Evolutionary conservation across 441 rosid genomes (phyloP), one percentile per base, ranked within the genome.

Genomic region (Pelargonium fulgidum): DNA sequence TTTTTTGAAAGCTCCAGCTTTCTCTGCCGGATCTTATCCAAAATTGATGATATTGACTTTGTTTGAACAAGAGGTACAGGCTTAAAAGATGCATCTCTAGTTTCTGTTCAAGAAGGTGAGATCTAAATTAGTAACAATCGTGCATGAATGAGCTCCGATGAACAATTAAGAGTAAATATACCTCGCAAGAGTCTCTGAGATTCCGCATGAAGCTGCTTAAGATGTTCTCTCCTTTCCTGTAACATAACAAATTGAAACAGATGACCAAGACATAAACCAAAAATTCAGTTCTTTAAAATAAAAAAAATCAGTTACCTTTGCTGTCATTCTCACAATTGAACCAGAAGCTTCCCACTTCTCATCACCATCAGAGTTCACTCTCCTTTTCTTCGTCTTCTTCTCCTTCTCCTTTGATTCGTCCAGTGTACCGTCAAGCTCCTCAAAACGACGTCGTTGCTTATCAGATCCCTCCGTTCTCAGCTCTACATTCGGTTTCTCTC

Each of bases 111-210:
- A 1, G 58, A 50, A 4, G n/a, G 19, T 50, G 14, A 50, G 58
- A 50, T 50, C 19, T 50, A 50, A 50, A 13, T 50, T 4, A n/a
- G 1, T 3, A 50, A 10, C 67, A 65, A 36, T 26, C 17, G 58
- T 47, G 9, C 10, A 70, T 19, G 8, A 68, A 1, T 33, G 3
- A 52, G 33, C 8, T 39, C 45, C 19, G 56, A 22, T 20, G 1
- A 62, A 2, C 3, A 58, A 75, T 12, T 47, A 45, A 22, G 41
- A 64, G 7, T 17, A 36, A 13, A 48, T 12, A 1, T 79, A 89
- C 99, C 97, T 80, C 99, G 89, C 69, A 94, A 78, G 61, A 94
- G 80, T 77, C 91, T 89, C 87, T 92, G 99, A 65, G 93, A 88
- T 79, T 88, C 96, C 42, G 85, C 84, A 56, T 84, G 92, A 24